These are phyloP conservation scores for Colletotrichum coccodes DNA, from an alignment of 2,329 filamentous ascomycete species.

Conservation along the genomic window DNA sequence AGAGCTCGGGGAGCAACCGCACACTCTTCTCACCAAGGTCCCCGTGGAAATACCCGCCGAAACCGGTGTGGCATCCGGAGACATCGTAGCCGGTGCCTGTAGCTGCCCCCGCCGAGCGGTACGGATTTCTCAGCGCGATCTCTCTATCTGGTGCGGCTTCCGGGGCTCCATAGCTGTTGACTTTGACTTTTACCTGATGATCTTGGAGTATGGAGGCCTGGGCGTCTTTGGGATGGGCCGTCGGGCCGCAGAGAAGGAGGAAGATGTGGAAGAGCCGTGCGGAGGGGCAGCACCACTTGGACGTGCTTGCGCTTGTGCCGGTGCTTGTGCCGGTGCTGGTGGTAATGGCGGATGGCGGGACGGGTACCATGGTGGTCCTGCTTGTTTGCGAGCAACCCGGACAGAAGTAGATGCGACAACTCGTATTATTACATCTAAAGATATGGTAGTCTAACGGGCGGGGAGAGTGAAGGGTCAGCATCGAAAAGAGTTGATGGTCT, in stretches of 20 bases:
- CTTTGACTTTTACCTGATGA: neutral
- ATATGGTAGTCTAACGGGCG: neutral
- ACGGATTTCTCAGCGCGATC: neutral
- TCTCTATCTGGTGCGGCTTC: neutral
- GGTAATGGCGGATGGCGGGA: neutral
- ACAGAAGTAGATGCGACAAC: neutral
- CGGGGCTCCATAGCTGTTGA: neutral
- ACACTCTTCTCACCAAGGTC: neutral
- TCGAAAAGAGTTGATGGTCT: too few relatives aligned
- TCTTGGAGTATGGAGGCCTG: conserved; percentile 6
- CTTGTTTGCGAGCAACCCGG: neutral
- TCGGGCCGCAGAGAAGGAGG: conserved; percentile 8
- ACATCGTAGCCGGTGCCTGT: neutral
- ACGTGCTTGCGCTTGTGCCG: neutral
- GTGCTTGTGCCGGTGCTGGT: neutral
- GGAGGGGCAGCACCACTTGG: conserved; percentile 45
- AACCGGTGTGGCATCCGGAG: neutral
- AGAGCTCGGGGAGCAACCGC: neutral
- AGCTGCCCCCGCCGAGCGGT: neutral
- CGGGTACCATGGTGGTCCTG: neutral
- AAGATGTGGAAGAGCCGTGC: conserved; percentile 19
- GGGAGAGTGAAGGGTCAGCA: neutral
- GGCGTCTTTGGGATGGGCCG: neutral
- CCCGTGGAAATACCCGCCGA: neutral
- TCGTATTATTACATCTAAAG: neutral